Percentiles rank a stretch among this genome's conserved stretches.
phyloP scores from a whole-genome alignment of 192 early-diverging fungal species.

The Ambispora gerdemannii region DNA sequence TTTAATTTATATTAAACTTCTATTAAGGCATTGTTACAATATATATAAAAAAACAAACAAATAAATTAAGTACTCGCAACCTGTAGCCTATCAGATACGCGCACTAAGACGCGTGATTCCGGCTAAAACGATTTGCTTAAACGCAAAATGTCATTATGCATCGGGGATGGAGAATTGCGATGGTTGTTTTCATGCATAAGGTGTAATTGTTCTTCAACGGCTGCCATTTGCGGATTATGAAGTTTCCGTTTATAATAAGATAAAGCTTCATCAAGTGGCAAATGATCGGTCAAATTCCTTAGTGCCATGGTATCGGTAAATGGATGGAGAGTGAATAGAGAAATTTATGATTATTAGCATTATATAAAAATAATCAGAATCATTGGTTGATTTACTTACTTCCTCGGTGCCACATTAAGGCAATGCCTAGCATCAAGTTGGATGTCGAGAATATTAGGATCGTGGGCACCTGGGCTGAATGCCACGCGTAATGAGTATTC shows the following conservation, averaged over 20 bases:
- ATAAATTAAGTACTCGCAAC: too few species aligned
- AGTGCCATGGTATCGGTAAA: neutral
- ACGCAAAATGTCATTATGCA: neutral
- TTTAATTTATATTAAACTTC: too few species aligned
- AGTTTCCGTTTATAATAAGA: constrained; percentile 54
- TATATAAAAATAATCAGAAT: neutral
- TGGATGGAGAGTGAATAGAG: neutral
- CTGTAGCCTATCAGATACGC: too few species aligned
- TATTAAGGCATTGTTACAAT: too few species aligned
- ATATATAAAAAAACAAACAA: too few species aligned
- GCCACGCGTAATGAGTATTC: constrained; percentile 90
- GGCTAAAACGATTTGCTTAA: neutral
- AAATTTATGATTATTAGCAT: neutral
- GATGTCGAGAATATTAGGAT: constrained; percentile 85
- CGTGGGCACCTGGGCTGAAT: constrained; percentile 88
- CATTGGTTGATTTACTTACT: constrained; percentile 38
- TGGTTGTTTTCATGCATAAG: neutral
- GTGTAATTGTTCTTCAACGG: neutral
- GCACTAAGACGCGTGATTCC: too few species aligned
- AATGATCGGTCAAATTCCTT: constrained; percentile 84
- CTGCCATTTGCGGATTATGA: constrained; percentile 36
- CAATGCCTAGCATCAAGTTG: constrained; percentile 82
- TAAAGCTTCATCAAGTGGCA: constrained; percentile 71
- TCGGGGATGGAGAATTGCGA: neutral
- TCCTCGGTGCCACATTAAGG: constrained; percentile 76